phyloP scores from a whole-genome alignment of 176 grass and related monocot genomes.

The Poa annua region DNA sequence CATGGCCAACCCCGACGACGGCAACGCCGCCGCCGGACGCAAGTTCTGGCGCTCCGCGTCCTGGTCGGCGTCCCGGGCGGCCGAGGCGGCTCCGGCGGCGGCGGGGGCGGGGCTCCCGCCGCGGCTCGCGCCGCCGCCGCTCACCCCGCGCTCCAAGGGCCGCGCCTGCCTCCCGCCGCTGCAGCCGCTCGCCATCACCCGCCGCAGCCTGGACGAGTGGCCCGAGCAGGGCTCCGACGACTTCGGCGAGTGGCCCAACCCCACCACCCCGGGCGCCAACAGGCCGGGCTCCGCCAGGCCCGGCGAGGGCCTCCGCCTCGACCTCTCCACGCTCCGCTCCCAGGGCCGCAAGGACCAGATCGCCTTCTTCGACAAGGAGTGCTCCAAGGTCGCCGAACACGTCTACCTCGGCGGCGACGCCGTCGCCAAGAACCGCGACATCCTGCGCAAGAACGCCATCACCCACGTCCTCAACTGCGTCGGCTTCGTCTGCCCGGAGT shows the following conservation, averaged over 20 bases:
- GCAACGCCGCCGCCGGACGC: slow-evolving; percentile 38
- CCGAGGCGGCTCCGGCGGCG: slow-evolving; percentile 44
- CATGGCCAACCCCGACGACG: slow-evolving; percentile 65
- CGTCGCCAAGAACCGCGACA: slow-evolving; percentile 88
- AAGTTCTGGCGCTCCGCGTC: slow-evolving; percentile 93
- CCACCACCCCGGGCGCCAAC: slow-evolving; percentile 68
- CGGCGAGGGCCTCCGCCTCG: slow-evolving; percentile 67
- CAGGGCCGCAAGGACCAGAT: slow-evolving; percentile 92
- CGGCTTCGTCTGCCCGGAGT: slow-evolving; percentile 93
- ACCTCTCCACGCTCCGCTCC: slow-evolving; percentile 65
- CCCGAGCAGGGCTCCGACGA: slow-evolving; percentile 84
- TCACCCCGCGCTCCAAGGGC: slow-evolving; percentile 84
- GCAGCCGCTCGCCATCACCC: slow-evolving; percentile 84
- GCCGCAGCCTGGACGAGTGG: slow-evolving; percentile 87
- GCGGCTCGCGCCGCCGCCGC: slow-evolving; percentile 50
- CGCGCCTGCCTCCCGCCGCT: slow-evolving; percentile 77
- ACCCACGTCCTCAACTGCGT: slow-evolving; percentile 98
- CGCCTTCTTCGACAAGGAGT: slow-evolving; percentile 98
- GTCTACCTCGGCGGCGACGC: slow-evolving; percentile 93
- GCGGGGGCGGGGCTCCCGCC: slow-evolving; percentile 20
- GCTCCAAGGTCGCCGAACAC: slow-evolving; percentile 94
- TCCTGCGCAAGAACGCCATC: slow-evolving; percentile 79
- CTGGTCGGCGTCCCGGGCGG: slow-evolving; percentile 72
- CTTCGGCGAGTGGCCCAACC: slow-evolving; percentile 91
- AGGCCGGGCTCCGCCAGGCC: slow-evolving; percentile 54